Percentiles rank a stretch among this genome's conserved stretches.
These are phyloP conservation scores for Lanmaoa pseudosensibilis DNA, from an alignment of 768 basidiomycete species.

Conservation along the genomic window DNA sequence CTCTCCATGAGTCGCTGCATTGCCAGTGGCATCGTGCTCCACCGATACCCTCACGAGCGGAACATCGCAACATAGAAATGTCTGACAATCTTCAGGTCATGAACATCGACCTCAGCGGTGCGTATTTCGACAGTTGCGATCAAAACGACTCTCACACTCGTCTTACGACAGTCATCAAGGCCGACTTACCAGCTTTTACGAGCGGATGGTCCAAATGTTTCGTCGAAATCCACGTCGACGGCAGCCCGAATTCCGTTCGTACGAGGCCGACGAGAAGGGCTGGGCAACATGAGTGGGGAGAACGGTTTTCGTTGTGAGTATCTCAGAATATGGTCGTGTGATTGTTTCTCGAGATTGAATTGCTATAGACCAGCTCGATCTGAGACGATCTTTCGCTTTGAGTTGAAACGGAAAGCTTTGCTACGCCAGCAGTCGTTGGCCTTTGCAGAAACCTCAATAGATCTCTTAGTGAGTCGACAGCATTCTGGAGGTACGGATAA, in stretches of 20 bases:
- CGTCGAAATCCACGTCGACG: constrained; percentile 21
- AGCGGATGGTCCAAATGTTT: constrained; percentile 27
- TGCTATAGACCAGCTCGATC: constrained; percentile 13
- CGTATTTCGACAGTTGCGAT: not conserved
- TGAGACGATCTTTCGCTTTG: constrained; percentile 24
- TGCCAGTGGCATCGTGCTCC: not conserved
- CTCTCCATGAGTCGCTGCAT: not conserved
- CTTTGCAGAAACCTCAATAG: constrained; percentile 12
- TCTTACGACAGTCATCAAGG: constrained; percentile 22
- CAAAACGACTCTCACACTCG: not conserved
- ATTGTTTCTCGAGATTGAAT: not conserved
- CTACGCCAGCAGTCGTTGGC: constrained; percentile 19
- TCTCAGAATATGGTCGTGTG: not conserved
- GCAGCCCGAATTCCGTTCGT: constrained; percentile 6
- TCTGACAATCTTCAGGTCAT: constrained; percentile 24
- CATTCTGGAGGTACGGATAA: constrained; percentile 6
- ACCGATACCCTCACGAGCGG: not conserved
- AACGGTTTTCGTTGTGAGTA: constrained; percentile 25
- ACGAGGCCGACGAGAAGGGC: constrained; percentile 5
- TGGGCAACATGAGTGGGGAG: not conserved
- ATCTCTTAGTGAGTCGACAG: constrained; percentile 14
- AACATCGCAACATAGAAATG: not conserved
- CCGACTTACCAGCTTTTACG: constrained; percentile 20
- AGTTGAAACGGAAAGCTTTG: constrained; percentile 23
- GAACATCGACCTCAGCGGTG: constrained; percentile 20